Base-by-base conservation (phyloP, 2,329 filamentous ascomycete genomes). In the Trichoderma afroharzianum region DNA sequence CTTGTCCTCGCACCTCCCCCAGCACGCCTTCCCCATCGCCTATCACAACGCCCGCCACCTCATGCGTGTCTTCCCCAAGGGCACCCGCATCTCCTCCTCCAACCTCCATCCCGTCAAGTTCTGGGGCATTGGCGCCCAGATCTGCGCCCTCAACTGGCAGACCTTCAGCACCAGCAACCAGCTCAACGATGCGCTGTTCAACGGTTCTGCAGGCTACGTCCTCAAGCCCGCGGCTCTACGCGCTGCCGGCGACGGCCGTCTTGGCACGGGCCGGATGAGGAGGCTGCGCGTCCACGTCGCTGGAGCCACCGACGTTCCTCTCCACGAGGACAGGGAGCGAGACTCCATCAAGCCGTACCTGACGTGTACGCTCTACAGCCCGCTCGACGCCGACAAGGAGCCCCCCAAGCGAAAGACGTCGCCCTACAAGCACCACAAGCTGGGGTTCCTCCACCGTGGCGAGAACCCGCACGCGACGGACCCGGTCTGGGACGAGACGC, bases 41-140 rank as follows among this genome's bases (percentile, higher is more conserved):
- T 77, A 78, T 0, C 90, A 92, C 81, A 92, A 92, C 73, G 82
- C 89, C 0, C 82, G 85, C 24, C 88, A 91, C 72, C 83, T 92
- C n/a, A 92, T 92, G 90, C 87, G 90, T 4, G 90, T 92, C 1
- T 92, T 84, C 74, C 90, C 90, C 47, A 92, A 92, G 76, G 90
- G 90, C 63, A 91, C 90, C 0, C 87, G 90, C 57, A 92, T 92
- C 77, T 88, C 87, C 0, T 92, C 89, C 2, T 85, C 84, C 43
- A 92, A 92, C 76, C 84, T 92, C 3, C 84, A 85, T 68, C 90
- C 89, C 0, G 85, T 90, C 0, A 84, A 86, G 0, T 92, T 90
- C 77, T 92, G 90, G 90, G 88, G 85, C 7, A 78, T 91, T 4
- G 90, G 90, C 1, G 90, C 90, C 3, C 90, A 92, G 75, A 89